phyloP scores from a whole-genome alignment of 2,329 filamentous ascomycete species.

The Diaporthe vexans region DNA sequence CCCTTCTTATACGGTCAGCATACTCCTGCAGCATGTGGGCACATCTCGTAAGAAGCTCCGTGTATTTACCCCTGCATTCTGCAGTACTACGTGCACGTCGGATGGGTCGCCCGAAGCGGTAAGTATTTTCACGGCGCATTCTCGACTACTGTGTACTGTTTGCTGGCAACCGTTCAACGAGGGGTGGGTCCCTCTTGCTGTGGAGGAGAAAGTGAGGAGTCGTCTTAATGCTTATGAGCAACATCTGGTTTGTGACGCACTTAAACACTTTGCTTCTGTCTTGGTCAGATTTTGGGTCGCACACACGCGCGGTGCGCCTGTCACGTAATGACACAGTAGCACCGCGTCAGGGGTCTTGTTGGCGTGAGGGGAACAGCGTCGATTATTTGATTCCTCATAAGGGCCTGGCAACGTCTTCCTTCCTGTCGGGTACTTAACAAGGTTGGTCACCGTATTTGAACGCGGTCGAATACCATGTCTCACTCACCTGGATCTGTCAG shows the following conservation, averaged over 20 bases:
- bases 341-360: constrained; percentile 17
- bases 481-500: background rate
- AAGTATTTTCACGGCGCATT: constrained; percentile 18
- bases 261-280: background rate
- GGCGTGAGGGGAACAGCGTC: constrained; percentile 1
- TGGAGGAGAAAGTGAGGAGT: background rate
- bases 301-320: background rate
- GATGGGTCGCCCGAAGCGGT: constrained; percentile 14
- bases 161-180: constrained; percentile 5
- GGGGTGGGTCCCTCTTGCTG: background rate
- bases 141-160: background rate
- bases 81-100: constrained; percentile 4
- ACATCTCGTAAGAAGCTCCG: constrained; percentile 1
- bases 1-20: background rate
- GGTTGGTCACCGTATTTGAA: background rate
- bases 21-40: background rate
- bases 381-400: background rate
- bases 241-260: background rate
- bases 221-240: background rate
- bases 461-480: background rate
- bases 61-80: constrained; percentile 16
- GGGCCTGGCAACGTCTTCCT: background rate
- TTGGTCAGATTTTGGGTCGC: background rate
- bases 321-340: background rate
- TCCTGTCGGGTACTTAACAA: background rate